A percentile compares a stretch with the other conserved stretches of the same genome.
Evolutionary conservation across 805 yeast species (phyloP).

Genomic region (Ogataea salicorniae): DNA sequence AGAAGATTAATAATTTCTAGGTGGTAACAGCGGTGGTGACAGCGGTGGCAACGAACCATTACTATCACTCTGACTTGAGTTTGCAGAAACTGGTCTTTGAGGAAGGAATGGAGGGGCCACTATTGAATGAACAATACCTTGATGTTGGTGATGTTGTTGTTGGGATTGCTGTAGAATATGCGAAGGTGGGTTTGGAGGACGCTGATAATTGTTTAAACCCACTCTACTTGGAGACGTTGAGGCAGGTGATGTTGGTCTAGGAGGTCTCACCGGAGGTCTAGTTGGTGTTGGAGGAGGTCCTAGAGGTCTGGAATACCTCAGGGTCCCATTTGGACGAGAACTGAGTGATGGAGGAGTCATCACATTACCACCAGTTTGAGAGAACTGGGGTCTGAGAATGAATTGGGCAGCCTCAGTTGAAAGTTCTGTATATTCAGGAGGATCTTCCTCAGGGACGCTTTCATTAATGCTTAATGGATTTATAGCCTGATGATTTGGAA

Average conservation of each 20-base stretch:
- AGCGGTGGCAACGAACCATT: neutral
- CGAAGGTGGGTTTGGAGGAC: neutral
- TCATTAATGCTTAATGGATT: slow-evolving; percentile 24
- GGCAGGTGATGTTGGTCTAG: neutral
- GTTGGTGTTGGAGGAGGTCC: slow-evolving; percentile 11
- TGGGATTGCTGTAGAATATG: neutral
- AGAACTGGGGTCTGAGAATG: slow-evolving; percentile 22
- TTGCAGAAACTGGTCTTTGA: neutral
- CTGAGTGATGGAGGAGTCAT: slow-evolving; percentile 13
- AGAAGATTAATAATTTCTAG: neutral
- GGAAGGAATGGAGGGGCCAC: slow-evolving; percentile 14
- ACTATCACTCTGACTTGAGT: neutral
- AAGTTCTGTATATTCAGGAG: slow-evolving; percentile 34
- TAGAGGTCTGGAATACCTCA: slow-evolving; percentile 3
- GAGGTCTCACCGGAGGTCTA: neutral
- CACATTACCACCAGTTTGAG: slow-evolving; percentile 26
- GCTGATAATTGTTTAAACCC: no score
- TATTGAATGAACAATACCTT: slow-evolving; percentile 9
- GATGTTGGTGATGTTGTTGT: neutral
- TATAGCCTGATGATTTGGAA: slow-evolving; percentile 24
- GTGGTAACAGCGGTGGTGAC: neutral
- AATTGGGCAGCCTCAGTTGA: slow-evolving; percentile 20
- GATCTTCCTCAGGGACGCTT: slow-evolving; percentile 25
- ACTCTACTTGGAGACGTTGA: slow-evolving; percentile 1
- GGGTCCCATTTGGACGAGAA: slow-evolving; percentile 9